Evolutionary conservation across 495 filamentous ascomycete species (phyloP), one percentile per base, ranked within the genome.

Genomic region (Xanthoparmelia taractica): DNA sequence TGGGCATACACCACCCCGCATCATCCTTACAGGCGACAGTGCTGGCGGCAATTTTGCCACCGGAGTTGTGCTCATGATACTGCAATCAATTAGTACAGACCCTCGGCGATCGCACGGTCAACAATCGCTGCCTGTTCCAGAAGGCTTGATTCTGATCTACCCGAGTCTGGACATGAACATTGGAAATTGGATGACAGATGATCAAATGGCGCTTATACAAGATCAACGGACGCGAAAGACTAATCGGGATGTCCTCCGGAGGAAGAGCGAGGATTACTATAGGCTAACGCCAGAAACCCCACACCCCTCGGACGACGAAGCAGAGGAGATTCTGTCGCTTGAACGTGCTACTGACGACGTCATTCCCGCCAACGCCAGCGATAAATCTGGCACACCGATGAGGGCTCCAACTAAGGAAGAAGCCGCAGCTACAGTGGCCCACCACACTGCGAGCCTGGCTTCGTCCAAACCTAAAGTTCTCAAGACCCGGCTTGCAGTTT

Each of bases 141-240:
- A 85, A 66, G 95, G 91, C 0, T 69, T 97, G 15, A 79, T 97
- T 2, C 78, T 97, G 45, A 85, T 95, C 34, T 98, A 98, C 70
- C 94, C 94, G 2, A 84, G 84, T 0, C 77, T 98, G 61, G 95
- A 96, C 69, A 87, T 97, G 85, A 96, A 91, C 71, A 96, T 97
- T 58, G 88, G 89, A n/a, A 97, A 91, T 68, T 98, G 94, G 94
- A 97, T 98, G 92, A 91, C 87, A 0, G 95, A 98, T 68, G 94
- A 97, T 72, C 92, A 97, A 71, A 94, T 97, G 90, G 81, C 89
- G 0, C 76, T 97, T 45, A 96, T 98, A 60, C 87, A 92, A 65
- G 91, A 96, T 63, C 86, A 89, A 47, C 80, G 84, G 59, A 84
- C 82, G 62, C 84, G 92, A 4, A 85, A 85, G 63, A 90, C 85